Conservation (phyloP, 192 early-diverging fungal genomes). For the Backusella circina region DNA sequence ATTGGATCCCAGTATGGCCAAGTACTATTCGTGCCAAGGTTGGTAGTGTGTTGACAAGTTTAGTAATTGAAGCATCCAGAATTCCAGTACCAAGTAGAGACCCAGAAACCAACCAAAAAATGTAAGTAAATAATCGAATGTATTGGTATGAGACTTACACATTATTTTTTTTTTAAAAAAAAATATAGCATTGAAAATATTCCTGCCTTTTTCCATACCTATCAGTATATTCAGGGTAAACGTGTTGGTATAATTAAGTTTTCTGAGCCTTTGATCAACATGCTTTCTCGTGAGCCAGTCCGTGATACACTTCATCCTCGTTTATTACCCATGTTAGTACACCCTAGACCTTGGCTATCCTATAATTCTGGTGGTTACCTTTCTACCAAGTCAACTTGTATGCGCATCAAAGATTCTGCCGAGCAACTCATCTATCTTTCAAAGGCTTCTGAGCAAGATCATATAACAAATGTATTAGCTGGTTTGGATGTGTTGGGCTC, state of each 20-base stretch:
- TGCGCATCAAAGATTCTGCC: slow-evolving; percentile 67
- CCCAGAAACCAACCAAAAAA: slow-evolving; percentile 53
- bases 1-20: slow-evolving; percentile 38
- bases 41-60: slow-evolving; percentile 48
- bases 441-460: slow-evolving; percentile 73
- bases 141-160: background rate
- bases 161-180: background rate
- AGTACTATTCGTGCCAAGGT: slow-evolving; percentile 37
- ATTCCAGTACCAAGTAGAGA: slow-evolving; percentile 58
- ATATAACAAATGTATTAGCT: slow-evolving; percentile 62
- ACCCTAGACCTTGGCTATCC: slow-evolving; percentile 87
- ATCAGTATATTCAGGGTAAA: slow-evolving; percentile 57
- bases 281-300: slow-evolving; percentile 58
- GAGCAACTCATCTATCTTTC: slow-evolving; percentile 79
- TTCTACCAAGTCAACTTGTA: slow-evolving; percentile 62
- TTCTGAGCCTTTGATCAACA: slow-evolving; percentile 64
- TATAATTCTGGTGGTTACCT: slow-evolving; percentile 85
- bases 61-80: slow-evolving; percentile 70
- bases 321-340: slow-evolving; percentile 91
- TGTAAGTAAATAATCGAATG: slow-evolving; percentile 27
- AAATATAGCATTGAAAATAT: slow-evolving; percentile 47
- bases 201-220: slow-evolving; percentile 78
- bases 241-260: slow-evolving; percentile 69
- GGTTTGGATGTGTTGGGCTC: slow-evolving; percentile 86
- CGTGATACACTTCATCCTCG: slow-evolving; percentile 63